Evolutionary conservation across 441 rosid genomes (phyloP).

Genomic region (Theobroma grandiflorum): DNA sequence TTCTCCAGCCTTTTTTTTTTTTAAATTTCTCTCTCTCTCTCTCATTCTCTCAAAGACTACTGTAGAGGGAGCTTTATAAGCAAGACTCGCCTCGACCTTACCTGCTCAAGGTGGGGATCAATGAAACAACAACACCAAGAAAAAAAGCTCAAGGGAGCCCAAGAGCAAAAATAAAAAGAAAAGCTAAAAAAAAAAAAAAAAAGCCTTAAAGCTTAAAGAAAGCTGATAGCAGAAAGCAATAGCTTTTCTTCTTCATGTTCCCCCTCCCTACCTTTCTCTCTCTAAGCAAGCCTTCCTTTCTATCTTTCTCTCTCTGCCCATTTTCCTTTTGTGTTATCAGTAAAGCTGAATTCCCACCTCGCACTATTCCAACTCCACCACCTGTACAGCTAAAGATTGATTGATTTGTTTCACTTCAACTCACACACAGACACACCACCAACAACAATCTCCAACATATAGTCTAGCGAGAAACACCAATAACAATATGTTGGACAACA

Average conservation of each 20-base stretch:
- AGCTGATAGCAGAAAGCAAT: slow-evolving; percentile 76
- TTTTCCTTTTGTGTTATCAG: slow-evolving; percentile 37
- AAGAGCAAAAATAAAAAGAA: slow-evolving; percentile 15
- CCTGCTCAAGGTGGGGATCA: slow-evolving; percentile 51
- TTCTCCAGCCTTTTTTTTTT: not conserved
- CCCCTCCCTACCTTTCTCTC: slow-evolving; percentile 29
- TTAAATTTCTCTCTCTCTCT: slow-evolving; percentile 6
- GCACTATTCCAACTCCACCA: slow-evolving; percentile 53
- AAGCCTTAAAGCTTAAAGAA: slow-evolving; percentile 52
- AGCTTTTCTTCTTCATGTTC: slow-evolving; percentile 43
- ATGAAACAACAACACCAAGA: slow-evolving; percentile 30
- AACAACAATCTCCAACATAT: slow-evolving; percentile 36
- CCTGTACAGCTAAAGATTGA: slow-evolving; percentile 38
- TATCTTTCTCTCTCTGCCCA: slow-evolving; percentile 38
- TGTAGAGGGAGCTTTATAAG: slow-evolving; percentile 36
- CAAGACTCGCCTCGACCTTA: slow-evolving; percentile 35
- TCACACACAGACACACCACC: slow-evolving; percentile 19
- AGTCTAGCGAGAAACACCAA: slow-evolving; percentile 15
- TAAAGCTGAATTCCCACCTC: slow-evolving; percentile 66
- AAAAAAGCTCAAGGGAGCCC: slow-evolving; percentile 22
- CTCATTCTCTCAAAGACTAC: not conserved
- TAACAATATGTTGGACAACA: slow-evolving; percentile 46
- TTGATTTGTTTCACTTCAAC: slow-evolving; percentile 39
- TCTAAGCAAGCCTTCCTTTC: not conserved
- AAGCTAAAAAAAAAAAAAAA: slow-evolving; percentile 32